phyloP scores from a whole-genome alignment of 495 filamentous ascomycete genomes.

The Talaromyces adpressus region DNA sequence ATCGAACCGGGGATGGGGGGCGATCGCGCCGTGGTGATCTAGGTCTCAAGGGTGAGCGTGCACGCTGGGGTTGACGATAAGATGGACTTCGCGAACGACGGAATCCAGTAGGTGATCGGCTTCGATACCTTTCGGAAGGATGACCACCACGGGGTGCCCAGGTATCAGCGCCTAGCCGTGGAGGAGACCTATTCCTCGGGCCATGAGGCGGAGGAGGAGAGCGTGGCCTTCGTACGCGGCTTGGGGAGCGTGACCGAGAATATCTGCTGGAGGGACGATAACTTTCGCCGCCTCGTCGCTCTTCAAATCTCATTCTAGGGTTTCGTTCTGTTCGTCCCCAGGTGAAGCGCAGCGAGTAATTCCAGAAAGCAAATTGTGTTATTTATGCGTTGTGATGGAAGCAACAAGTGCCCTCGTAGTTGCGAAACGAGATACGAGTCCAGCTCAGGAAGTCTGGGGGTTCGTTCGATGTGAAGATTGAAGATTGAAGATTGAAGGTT shows the following conservation, averaged over 20 bases:
- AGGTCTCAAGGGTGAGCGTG: slow-evolving; percentile 34
- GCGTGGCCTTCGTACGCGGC: slow-evolving; percentile 30
- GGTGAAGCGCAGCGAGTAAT: not conserved
- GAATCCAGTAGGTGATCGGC: slow-evolving; percentile 35
- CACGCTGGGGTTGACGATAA: slow-evolving; percentile 26
- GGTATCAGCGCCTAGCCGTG: slow-evolving; percentile 37
- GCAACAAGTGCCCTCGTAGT: not conserved
- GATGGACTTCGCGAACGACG: slow-evolving; percentile 41
- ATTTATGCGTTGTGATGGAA: not conserved
- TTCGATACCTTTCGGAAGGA: slow-evolving; percentile 30
- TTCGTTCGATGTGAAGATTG: no score
- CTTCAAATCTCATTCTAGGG: slow-evolving; percentile 35
- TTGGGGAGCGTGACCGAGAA: slow-evolving; percentile 29
- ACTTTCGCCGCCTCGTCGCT: slow-evolving; percentile 47
- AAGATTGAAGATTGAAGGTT: no score
- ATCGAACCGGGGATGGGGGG: slow-evolving; percentile 30
- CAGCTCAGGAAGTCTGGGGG: not conserved
- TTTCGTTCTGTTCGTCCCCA: not conserved
- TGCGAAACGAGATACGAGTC: not conserved
- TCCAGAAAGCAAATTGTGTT: no score
- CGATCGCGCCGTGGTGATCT: slow-evolving; percentile 43
- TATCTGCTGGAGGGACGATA: slow-evolving; percentile 41
- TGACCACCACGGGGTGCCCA: slow-evolving; percentile 38
- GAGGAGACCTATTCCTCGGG: slow-evolving; percentile 21
- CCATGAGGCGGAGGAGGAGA: slow-evolving; percentile 35